Percentiles rank a stretch among this genome's conserved stretches.
Evolutionary conservation across 495 filamentous ascomycete genomes (phyloP).

Genomic region (Cladorrhinum samala): DNA sequence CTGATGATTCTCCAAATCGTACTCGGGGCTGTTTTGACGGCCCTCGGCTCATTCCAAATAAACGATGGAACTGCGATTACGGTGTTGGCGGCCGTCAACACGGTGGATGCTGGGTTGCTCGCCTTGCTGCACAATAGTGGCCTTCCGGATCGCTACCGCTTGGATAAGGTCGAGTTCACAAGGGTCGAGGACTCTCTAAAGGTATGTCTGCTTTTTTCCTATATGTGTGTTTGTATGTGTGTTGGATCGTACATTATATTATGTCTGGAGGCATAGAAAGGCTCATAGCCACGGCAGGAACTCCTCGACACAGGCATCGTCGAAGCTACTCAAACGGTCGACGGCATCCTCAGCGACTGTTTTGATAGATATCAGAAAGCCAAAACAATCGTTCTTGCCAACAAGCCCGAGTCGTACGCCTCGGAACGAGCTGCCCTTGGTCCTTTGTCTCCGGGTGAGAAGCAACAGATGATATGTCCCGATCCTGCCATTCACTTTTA

Average conservation of each 20-base stretch:
- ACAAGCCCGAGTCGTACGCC: slow-evolving; percentile 37
- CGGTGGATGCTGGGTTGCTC: slow-evolving; percentile 41
- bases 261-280: too few species aligned
- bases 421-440: not conserved
- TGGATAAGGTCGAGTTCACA: slow-evolving; percentile 39
- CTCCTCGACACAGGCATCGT: slow-evolving; percentile 41
- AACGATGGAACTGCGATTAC: slow-evolving; percentile 34
- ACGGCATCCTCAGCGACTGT: slow-evolving; percentile 35
- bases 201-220: slow-evolving; percentile 6
- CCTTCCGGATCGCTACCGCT: slow-evolving; percentile 42
- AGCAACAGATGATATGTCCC: slow-evolving; percentile 10
- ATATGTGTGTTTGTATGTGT: not conserved
- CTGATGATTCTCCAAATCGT: slow-evolving; percentile 40
- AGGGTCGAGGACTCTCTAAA: slow-evolving; percentile 43
- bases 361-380: slow-evolving; percentile 34
- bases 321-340: slow-evolving; percentile 29
- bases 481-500: slow-evolving; percentile 14
- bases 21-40: slow-evolving; percentile 39
- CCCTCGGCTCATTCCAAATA: slow-evolving; percentile 31
- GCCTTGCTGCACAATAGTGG: slow-evolving; percentile 48
- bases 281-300: slow-evolving; percentile 22
- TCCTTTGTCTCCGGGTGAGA: not conserved
- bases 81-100: slow-evolving; percentile 43
- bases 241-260: too few species aligned
- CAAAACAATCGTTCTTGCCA: slow-evolving; percentile 37